phyloP scores from a whole-genome alignment of 495 filamentous ascomycete species.

The Thermochaetoides thermophila region DNA sequence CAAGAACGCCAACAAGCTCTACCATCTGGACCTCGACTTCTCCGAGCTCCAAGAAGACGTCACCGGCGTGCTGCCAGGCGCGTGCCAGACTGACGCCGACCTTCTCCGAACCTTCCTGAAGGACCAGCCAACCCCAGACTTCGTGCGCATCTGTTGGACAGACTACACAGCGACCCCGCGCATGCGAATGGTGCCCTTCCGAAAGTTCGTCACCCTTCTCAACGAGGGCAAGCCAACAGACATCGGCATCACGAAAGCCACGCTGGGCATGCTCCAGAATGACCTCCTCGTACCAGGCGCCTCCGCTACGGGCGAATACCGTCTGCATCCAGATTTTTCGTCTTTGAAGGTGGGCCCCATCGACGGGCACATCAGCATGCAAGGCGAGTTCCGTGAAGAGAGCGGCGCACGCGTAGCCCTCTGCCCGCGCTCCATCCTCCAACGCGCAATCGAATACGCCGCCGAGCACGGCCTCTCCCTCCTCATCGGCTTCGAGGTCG shows the following conservation, averaged over 20 bases:
- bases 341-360: conserved; percentile 42
- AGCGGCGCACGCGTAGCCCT: conserved; percentile 26
- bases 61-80: conserved; percentile 2
- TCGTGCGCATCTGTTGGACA: conserved; percentile 62
- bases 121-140: conserved; percentile 51
- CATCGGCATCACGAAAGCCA: conserved; percentile 40
- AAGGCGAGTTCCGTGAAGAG: conserved; percentile 42
- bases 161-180: conserved; percentile 61
- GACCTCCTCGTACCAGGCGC: conserved; percentile 31
- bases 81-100: conserved; percentile 18
- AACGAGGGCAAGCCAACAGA: conserved; percentile 31
- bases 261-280: conserved; percentile 43
- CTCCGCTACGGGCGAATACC: conserved; percentile 42
- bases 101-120: conserved; percentile 45
- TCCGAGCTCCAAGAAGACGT: conserved; percentile 17
- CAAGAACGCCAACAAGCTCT: conserved; percentile 54
- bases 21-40: conserved; percentile 38
- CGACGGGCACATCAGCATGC: conserved; percentile 41
- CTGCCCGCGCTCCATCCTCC: conserved; percentile 47
- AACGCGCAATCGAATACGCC: conserved; percentile 34
- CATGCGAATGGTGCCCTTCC: conserved; percentile 55
- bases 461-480: conserved; percentile 34
- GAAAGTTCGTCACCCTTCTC: conserved; percentile 45
- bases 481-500: conserved; percentile 67
- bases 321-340: conserved; percentile 44